Evolutionary conservation across 345 rosid genomes (phyloP).

Genomic region (Aegle marmelos): DNA sequence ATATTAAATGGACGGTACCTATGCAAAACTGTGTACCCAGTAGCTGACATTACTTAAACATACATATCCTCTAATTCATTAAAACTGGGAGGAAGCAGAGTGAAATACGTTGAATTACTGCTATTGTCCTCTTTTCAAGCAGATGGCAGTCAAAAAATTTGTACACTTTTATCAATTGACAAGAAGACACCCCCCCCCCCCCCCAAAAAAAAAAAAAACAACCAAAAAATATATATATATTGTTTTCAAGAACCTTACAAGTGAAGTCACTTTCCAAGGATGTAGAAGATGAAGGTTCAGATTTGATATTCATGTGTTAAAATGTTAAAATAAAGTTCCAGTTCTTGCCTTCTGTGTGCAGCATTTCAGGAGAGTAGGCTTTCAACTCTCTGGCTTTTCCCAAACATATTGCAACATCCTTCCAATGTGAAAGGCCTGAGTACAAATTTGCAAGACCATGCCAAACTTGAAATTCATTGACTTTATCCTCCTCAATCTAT

Average conservation of each 20-base stretch:
- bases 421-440: slow-evolving; percentile 83
- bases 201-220: background rate
- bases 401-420: slow-evolving; percentile 84
- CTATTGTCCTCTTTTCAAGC: background rate
- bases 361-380: slow-evolving; percentile 63
- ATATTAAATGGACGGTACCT: background rate
- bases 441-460: slow-evolving; percentile 82
- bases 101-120: background rate
- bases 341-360: slow-evolving; percentile 76
- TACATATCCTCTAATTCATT: background rate
- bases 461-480: slow-evolving; percentile 89
- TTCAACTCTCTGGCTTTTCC: slow-evolving; percentile 74
- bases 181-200: background rate
- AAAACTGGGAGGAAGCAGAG: background rate
- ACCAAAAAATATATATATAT: too few relatives aligned
- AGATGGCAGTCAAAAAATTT: background rate
- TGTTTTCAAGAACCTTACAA: background rate
- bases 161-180: background rate
- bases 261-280: background rate
- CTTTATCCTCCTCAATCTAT: slow-evolving; percentile 63
- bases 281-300: background rate
- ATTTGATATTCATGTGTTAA: background rate
- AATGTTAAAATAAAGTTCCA: slow-evolving; percentile 18
- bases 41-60: background rate
- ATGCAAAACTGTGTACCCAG: background rate